Percentiles rank a stretch among this genome's conserved stretches.
Conservation (phyloP, 345 rosid genomes). For the Crucihimalaya himalaica region DNA sequence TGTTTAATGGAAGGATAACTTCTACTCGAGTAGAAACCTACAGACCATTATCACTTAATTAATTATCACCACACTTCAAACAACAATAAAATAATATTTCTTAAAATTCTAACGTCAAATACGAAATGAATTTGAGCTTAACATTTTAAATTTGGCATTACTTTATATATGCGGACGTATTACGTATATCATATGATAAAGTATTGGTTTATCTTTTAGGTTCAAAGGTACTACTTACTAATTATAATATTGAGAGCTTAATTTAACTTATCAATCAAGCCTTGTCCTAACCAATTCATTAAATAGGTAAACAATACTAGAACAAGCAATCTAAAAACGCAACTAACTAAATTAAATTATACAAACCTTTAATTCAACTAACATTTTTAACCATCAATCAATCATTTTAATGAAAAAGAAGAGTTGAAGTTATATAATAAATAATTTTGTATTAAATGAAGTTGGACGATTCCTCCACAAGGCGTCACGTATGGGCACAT, state of each 20-base stretch:
- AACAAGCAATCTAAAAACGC: constrained; percentile 31
- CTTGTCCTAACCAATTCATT: constrained; percentile 35
- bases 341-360: constrained; percentile 10
- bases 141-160: background rate
- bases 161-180: constrained; percentile 20
- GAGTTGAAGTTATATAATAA: background rate
- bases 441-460: background rate
- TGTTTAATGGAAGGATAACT: too few species aligned
- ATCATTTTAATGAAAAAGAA: constrained; percentile 29
- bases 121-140: constrained; percentile 10
- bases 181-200: constrained; percentile 13
- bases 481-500: constrained; percentile 36
- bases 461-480: constrained; percentile 27
- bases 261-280: constrained; percentile 35
- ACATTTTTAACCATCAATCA: constrained; percentile 25
- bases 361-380: background rate
- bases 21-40: too few species aligned
- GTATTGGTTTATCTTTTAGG: constrained; percentile 6
- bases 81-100: background rate
- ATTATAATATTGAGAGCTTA: constrained; percentile 19
- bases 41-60: too few species aligned
- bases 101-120: background rate
- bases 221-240: background rate
- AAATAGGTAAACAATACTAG: constrained; percentile 23
- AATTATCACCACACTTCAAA: background rate